Evolutionary conservation across 371 early-diverging fungal genomes (phyloP).

Genomic region (Mortierella sp.): DNA sequence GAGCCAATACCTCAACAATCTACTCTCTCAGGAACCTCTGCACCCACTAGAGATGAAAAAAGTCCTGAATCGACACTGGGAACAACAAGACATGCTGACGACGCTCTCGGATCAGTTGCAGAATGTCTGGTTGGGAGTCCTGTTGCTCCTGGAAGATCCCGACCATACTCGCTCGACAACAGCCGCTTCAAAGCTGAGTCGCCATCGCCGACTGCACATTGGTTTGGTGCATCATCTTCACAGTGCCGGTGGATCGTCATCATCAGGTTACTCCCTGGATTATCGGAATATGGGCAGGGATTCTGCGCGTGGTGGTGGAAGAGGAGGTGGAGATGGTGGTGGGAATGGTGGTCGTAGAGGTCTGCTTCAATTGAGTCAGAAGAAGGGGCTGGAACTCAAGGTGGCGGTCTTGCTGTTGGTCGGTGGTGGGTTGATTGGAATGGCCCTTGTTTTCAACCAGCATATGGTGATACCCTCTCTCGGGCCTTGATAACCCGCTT

Average conservation of each 20-base stretch:
- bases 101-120: constrained; percentile 24
- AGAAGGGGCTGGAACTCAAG: constrained; percentile 25
- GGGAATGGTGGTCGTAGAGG: not conserved
- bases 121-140: constrained; percentile 29
- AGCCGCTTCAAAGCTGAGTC: constrained; percentile 7
- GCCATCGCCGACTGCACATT: constrained; percentile 10
- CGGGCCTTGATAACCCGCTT: not conserved
- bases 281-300: not conserved
- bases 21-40: constrained; percentile 21
- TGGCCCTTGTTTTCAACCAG: constrained; percentile 41
- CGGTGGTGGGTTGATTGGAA: constrained; percentile 36
- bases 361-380: constrained; percentile 15
- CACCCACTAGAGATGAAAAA: constrained; percentile 8
- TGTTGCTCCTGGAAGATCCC: constrained; percentile 34
- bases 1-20: constrained; percentile 43
- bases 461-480: not conserved
- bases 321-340: not conserved
- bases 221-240: constrained; percentile 21
- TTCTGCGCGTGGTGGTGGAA: not conserved
- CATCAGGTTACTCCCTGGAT: constrained; percentile 16
- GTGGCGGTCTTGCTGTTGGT: constrained; percentile 25
- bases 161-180: constrained; percentile 12
- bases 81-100: constrained; percentile 14
- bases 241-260: not conserved
- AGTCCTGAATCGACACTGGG: not conserved